Percentiles rank a stretch among this genome's conserved stretches.
These are phyloP conservation scores for Chimonanthus salicifolius DNA, from an alignment of 164 flowering plant species.

Conservation along the genomic window DNA sequence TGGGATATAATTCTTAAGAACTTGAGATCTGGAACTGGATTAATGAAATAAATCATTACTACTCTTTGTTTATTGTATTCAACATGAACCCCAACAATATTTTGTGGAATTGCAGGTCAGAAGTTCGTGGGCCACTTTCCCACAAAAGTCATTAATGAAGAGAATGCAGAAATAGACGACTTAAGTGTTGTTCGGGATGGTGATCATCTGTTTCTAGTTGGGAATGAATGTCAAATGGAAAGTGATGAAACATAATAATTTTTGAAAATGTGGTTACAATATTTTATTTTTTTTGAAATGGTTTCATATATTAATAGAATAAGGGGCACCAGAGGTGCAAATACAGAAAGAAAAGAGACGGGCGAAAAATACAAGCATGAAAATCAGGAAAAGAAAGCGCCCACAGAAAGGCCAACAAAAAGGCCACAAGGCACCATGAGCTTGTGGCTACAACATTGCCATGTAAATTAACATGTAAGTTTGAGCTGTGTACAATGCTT, in stretches of 20 bases:
- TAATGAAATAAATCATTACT: neutral
- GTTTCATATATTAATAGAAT: no score
- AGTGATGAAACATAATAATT: constrained; percentile 12
- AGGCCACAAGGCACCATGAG: no score
- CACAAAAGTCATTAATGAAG: constrained; percentile 50
- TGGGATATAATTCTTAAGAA: neutral
- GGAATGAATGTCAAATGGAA: constrained; percentile 20
- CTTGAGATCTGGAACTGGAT: neutral
- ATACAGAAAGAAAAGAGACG: no score
- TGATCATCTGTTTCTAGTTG: constrained; percentile 67
- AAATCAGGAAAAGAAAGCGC: no score
- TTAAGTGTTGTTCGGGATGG: constrained; percentile 71
- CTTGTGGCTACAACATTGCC: neutral
- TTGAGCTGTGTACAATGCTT: neutral
- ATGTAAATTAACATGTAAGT: neutral
- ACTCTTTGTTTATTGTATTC: neutral
- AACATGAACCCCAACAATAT: constrained; percentile 11
- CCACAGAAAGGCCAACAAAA: no score
- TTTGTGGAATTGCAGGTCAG: constrained; percentile 64
- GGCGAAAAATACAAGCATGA: no score
- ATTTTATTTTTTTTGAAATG: no score
- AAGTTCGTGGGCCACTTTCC: constrained; percentile 63
- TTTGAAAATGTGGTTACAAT: constrained; percentile 9
- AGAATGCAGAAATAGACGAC: constrained; percentile 89
- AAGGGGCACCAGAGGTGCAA: no score